Evolutionary conservation across 192 early-diverging fungal genomes (phyloP), one percentile per base, ranked within the genome.

Genomic region (Entomortierella chlamydospora): DNA sequence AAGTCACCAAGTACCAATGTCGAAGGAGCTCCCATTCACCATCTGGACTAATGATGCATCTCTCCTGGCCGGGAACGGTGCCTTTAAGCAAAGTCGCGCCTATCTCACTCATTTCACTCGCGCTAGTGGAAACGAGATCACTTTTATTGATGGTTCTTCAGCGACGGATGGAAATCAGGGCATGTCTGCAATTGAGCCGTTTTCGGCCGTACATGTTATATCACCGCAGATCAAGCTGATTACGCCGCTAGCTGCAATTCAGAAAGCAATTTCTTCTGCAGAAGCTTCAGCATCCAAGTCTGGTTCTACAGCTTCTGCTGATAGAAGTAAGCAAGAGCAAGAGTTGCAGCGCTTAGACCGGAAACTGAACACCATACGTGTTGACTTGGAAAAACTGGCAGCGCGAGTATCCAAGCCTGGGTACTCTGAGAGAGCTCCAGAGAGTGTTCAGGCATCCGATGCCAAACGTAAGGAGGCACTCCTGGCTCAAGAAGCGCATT

Each of bases 1-100:
- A 49, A 81, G 72, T 30, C 81, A 89, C 49, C 83, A 85, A 50
- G 80, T 87, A 13, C 82, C 81, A 47, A 62, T 84, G 30, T 67
- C 73, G 10, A 73, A 78, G 20, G 57, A 65, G n/a, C 49, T 87
- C 31, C 86, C 86, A 2, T 84, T 87, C 55, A 83, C 58, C 2
- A 82, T 89, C 45, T 84, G 71, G 73, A 82, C 82, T 1, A 64
- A 64, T 26, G 78, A 85, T 41, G 31, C 53, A 10, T 61, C 66
- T 26, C 52, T 84, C 17, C 17, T 86, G 10, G 67, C 56, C 15
- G 13, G 42, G 1, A 34, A 82, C 22, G 82, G 84, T 7, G 68
- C 68, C 7, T 37, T 79, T 10, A 43, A 61, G 9, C 61, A 79
- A 39, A 70, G 61, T n/a, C 50, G 39, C 4, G 7, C 43, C 0